Evolutionary conservation across 208 protist genomes (phyloP).

Genomic region (Trypanosoma caninum): DNA sequence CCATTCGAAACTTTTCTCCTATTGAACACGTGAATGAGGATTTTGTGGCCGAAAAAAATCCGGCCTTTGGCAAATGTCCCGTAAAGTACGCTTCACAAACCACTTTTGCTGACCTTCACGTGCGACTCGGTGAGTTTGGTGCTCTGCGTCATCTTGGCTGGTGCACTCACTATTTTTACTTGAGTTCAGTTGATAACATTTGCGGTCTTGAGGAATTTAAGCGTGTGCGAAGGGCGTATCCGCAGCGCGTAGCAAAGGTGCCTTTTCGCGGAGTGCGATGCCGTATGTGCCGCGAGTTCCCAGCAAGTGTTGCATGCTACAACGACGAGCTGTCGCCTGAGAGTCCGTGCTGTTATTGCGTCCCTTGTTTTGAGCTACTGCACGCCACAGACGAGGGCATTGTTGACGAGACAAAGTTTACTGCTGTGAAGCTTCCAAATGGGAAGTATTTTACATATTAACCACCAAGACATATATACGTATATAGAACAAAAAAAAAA

Average conservation of each 20-base stretch:
- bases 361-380: conserved; percentile 63
- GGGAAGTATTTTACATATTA: conserved; percentile 17
- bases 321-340: conserved; percentile 29
- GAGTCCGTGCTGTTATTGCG: conserved; percentile 72
- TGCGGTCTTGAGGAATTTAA: conserved; percentile 28
- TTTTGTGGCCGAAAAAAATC: conserved; percentile 13
- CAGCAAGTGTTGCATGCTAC: conserved; percentile 65
- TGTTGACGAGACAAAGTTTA: conserved; percentile 13
- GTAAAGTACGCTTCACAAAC: conserved; percentile 56
- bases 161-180: conserved; percentile 79
- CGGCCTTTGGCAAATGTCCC: conserved; percentile 53
- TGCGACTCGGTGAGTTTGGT: conserved; percentile 64
- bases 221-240: conserved; percentile 33
- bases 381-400: conserved; percentile 50
- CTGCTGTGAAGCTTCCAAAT: conserved; percentile 19
- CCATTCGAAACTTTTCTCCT: conserved; percentile 47
- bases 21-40: conserved; percentile 1
- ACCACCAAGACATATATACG: neutral
- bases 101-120: conserved; percentile 62
- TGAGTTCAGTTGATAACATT: conserved; percentile 43
- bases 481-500: neutral
- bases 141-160: conserved; percentile 58
- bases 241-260: conserved; percentile 48
- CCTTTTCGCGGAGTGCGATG: conserved; percentile 43
- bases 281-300: conserved; percentile 51